Conservation (phyloP, 2,329 filamentous ascomycete species). For the Aspergillus amoenus region DNA sequence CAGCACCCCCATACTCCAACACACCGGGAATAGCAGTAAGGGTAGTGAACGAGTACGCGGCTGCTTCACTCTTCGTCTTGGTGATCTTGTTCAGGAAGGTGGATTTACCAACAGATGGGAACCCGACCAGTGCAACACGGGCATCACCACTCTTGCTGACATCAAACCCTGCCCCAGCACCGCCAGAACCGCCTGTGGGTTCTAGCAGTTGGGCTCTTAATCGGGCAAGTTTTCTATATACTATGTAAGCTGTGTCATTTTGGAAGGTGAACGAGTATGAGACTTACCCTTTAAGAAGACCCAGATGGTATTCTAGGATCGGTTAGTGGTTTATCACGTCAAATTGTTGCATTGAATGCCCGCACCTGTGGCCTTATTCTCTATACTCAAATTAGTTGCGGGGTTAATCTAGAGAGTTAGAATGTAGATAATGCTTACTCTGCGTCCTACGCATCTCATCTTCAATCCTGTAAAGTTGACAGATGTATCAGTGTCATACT, state of each 20-base stretch:
- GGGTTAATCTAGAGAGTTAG: conserved; percentile 19
- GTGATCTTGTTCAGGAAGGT: conserved; percentile 99
- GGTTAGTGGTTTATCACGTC: not conserved
- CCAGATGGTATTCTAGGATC: conserved; percentile 87
- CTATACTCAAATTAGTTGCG: conserved; percentile 52
- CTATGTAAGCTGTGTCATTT: not conserved
- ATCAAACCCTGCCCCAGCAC: conserved; percentile 78
- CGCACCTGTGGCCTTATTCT: conserved; percentile 98
- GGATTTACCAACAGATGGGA: conserved; percentile 97
- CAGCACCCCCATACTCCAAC: conserved; percentile 93
- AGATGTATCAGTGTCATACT: not conserved
- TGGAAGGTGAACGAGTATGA: conserved; percentile 22
- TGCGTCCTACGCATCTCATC: conserved; percentile 99
- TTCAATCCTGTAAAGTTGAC: conserved; percentile 71
- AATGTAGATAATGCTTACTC: conserved; percentile 62
- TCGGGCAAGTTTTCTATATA: conserved; percentile 82
- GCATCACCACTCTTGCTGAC: conserved; percentile 97
- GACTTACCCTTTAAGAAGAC: conserved; percentile 85
- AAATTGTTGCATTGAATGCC: conserved; percentile 14
- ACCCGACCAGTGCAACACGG: conserved; percentile 95
- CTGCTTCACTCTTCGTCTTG: conserved; percentile 94
- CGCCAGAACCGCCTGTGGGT: conserved; percentile 75
- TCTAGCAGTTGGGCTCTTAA: conserved; percentile 92
- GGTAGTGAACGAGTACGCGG: conserved; percentile 95
- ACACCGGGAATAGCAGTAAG: conserved; percentile 96